Evolutionary conservation across 2,329 filamentous ascomycete species (phyloP), one percentile per base, ranked within the genome.

Genomic region (Sporothrix variecibatus): DNA sequence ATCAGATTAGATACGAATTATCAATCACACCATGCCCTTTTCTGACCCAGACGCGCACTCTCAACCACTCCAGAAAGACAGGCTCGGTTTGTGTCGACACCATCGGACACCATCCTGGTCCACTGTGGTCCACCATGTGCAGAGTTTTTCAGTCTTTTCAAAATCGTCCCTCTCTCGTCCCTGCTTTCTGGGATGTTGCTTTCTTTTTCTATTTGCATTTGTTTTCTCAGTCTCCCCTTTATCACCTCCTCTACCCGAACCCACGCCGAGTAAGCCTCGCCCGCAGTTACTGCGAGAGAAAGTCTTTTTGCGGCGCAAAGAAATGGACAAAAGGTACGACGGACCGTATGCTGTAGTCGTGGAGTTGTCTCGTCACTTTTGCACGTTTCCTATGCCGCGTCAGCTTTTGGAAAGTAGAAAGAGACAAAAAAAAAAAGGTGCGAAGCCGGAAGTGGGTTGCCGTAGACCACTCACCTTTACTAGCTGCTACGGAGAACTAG

Each of bases 1-100:
- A 56, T 60, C 56, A 60, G 56, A 60, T 60, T 60, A 60, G 56
- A 60, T 60, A 34, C 56, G 12, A 28, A 60, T 60, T 60, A 60
- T 60, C 56, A 60, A 60, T 31, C 56, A 60, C 56, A 34, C 56
- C 56, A 60, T 60, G 56, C 56, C 56, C 26, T 17, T 60, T 60
- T 31, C 2, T 26, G 56, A 31, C 20, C 23, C 12, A 9, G 53
- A 56, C 51, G n/a, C 51, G 51, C 51, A 9, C 8, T 56, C 46
- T 51, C 15, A 15, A 20, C 20, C 7, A 17, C 20, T 51, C 20
- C 17, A 9, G 17, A 3, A 46, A 17, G 20, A 40, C 38, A 40
- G 38, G 9, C 49, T n/a, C n/a, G n/a, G n/a, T 1, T 2, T n/a
- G 17, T 51, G 46, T 49, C 46, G n/a, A n/a, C n/a, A n/a, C n/a